These are phyloP conservation scores for Diversispora eburnea DNA, from an alignment of 192 early-diverging fungal species.

Conservation along the genomic window DNA sequence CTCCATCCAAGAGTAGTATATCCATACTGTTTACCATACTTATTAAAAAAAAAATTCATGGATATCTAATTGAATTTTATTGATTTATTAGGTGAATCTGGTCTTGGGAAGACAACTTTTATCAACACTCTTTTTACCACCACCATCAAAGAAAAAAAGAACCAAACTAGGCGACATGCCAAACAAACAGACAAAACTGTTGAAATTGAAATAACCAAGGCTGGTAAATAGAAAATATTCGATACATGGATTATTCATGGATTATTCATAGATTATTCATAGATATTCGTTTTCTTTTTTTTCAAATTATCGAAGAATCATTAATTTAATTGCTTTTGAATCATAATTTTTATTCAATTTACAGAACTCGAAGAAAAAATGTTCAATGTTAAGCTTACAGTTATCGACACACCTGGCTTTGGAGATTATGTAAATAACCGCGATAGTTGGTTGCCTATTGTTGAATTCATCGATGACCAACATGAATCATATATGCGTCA, in stretches of 20 bases:
- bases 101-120: constrained; percentile 97
- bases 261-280: too few relatives aligned
- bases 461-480: constrained; percentile 98
- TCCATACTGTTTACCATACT: background rate
- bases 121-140: constrained; percentile 99
- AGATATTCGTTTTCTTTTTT: too few relatives aligned
- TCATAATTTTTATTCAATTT: constrained; percentile 7
- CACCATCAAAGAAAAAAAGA: constrained; percentile 88
- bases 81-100: constrained; percentile 77
- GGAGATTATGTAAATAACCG: constrained; percentile 91
- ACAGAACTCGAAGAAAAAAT: constrained; percentile 95
- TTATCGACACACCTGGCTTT: constrained; percentile 90
- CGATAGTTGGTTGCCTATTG: constrained; percentile 96
- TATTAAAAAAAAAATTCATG: background rate
- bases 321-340: too few relatives aligned
- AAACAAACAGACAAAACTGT: constrained; percentile 95
- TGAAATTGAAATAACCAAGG: constrained; percentile 96
- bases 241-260: too few relatives aligned
- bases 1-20: too few relatives aligned
- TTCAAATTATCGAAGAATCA: too few relatives aligned
- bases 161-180: constrained; percentile 74
- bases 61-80: background rate
- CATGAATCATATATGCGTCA: constrained; percentile 92
- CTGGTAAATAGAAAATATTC: constrained; percentile 54
- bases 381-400: constrained; percentile 93